Conservation (phyloP, 2,329 filamentous ascomycete species). For the Penicillium sclerotigenum region DNA sequence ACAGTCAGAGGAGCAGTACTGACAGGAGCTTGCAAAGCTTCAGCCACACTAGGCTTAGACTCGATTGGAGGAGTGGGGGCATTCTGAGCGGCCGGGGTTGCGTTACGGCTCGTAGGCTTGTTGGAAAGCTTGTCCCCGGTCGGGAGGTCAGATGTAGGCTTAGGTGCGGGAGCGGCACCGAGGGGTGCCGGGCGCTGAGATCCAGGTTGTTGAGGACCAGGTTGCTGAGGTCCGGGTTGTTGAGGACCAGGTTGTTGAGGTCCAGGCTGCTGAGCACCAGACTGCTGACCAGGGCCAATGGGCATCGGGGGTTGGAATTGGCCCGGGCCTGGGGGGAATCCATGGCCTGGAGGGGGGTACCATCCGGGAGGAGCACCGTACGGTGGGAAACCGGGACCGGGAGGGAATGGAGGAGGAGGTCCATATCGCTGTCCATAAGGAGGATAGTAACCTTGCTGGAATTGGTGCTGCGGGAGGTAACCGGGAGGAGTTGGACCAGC, state of each 20-base stretch:
- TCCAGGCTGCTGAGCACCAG: slow-evolving; percentile 36
- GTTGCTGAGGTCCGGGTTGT: slow-evolving; percentile 30
- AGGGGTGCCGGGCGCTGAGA: slow-evolving; percentile 37
- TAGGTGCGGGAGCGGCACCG: slow-evolving; percentile 29
- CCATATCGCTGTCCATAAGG: slow-evolving; percentile 48
- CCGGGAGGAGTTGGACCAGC: slow-evolving; percentile 37
- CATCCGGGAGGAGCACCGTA: slow-evolving; percentile 74
- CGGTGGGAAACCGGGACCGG: slow-evolving; percentile 65
- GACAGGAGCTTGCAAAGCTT: slow-evolving; percentile 32
- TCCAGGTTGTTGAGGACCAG: slow-evolving; percentile 31
- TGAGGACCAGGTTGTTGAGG: slow-evolving; percentile 21
- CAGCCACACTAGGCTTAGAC: slow-evolving; percentile 39
- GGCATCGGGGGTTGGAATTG: slow-evolving; percentile 62
- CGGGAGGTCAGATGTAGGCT: slow-evolving; percentile 45
- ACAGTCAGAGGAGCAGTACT: slow-evolving; percentile 23
- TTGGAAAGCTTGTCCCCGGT: slow-evolving; percentile 37
- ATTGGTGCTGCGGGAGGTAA: slow-evolving; percentile 43
- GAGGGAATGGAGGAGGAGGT: slow-evolving; percentile 51
- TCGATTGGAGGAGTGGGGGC: slow-evolving; percentile 39
- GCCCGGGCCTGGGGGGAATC: slow-evolving; percentile 65
- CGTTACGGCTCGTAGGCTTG: slow-evolving; percentile 36
- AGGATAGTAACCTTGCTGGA: slow-evolving; percentile 43
- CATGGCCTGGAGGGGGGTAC: slow-evolving; percentile 72
- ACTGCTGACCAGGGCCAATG: slow-evolving; percentile 52
- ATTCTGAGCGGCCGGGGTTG: slow-evolving; percentile 34